Base-by-base conservation (phyloP, 352 stramenopile species). In the Halophytophthora polymorphica region DNA sequence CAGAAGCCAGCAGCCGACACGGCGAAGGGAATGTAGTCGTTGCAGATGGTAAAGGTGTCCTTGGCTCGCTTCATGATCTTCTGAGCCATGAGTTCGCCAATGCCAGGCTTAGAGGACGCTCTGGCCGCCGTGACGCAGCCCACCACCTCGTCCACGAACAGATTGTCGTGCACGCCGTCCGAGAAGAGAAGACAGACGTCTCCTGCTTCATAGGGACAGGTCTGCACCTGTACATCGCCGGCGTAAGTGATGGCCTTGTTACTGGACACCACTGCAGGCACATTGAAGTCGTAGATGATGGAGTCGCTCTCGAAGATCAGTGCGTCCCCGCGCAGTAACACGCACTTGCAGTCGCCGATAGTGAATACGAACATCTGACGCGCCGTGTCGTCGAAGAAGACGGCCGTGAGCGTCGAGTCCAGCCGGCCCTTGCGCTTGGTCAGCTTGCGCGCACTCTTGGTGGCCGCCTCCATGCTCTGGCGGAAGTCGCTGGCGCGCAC, bases 281-380 rank as follows among this genome's bases (percentile, higher is more conserved):
- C 85, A 56, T 95, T 95, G 66, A 95, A 95, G 60, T 93, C 84
- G 73, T 95, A 95, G 53, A 95, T 88, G 50, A 93, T 90, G 17
- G 84, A 91, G 61, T 95, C 84, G 53, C 82, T 93, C 56, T 95
- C 84, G 44, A 93, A 95, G 43, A 93, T 71, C 44, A 95, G 69
- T 25, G 58, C 33, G 50, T 60, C 61, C 31, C 62, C 58, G 17
- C 84, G 83, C 53, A 93, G 65, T 11, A 95, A 61, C 21, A 93
- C 78, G 58, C 82, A 92, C 61, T 95, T 95, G 72, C 84, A 95
- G 55, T 95, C 84, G 35, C 84, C 84, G 50, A 95, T 87, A 33
- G 83, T 88, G 59, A 85, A 93, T 31, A 91, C 84, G 50, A 86
- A 87, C 77, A 95, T 88, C 49, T 80, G 70, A 21, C 67, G 65